These are phyloP conservation scores for Thalassiosira exigua DNA, from an alignment of 352 stramenopile species.

Conservation along the genomic window DNA sequence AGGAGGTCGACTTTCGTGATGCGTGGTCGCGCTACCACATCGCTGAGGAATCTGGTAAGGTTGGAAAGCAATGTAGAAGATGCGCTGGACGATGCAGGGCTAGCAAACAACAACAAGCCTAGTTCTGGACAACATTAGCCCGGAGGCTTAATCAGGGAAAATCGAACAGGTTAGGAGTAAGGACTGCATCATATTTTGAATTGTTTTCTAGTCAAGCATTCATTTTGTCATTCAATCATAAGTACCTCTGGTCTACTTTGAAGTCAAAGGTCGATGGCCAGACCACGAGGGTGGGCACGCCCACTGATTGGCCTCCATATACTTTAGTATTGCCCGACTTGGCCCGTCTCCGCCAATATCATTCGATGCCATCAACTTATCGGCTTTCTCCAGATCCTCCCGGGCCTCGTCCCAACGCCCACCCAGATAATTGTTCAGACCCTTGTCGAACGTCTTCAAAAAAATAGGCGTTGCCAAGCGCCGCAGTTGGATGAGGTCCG, in stretches of 20 bases:
- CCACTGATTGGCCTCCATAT: constrained; percentile 74
- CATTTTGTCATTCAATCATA: neutral
- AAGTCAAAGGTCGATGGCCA: constrained; percentile 79
- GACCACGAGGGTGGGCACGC: constrained; percentile 70
- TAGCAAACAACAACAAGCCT: no score
- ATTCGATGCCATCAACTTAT: constrained; percentile 82
- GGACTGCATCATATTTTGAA: no score
- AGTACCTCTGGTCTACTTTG: constrained; percentile 61
- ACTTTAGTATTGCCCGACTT: constrained; percentile 72
- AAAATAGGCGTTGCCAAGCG: constrained; percentile 78
- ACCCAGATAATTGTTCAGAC: constrained; percentile 91
- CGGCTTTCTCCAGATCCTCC: constrained; percentile 63
- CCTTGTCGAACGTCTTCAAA: constrained; percentile 82
- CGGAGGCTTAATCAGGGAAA: no score
- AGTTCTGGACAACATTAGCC: no score
- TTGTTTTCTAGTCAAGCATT: no score
- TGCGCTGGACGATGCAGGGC: no score
- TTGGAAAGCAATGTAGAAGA: no score
- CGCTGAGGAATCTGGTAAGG: no score
- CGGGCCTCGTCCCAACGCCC: constrained; percentile 89
- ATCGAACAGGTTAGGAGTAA: no score
- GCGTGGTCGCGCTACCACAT: no score
- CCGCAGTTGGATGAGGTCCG: constrained; percentile 76
- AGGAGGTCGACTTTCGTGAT: constrained; percentile 37
- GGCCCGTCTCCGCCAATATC: constrained; percentile 81